Base-by-base conservation (phyloP, 2,329 filamentous ascomycete genomes). In the Aspergillus terreus region DNA sequence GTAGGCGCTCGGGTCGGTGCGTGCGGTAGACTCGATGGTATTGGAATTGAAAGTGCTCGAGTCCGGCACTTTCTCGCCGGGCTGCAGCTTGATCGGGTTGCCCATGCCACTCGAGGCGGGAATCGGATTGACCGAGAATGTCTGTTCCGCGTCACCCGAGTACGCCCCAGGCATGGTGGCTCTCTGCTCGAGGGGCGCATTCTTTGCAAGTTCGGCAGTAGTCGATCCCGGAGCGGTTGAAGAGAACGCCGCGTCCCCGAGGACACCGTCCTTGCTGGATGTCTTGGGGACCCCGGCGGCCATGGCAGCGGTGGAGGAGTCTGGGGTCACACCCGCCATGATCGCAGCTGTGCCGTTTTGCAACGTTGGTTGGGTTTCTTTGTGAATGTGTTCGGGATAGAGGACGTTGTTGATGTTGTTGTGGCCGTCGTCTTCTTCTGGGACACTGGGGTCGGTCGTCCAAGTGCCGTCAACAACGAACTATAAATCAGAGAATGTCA, bases 371-470 rank as follows among this genome's bases (percentile, higher is more conserved):
- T 47, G 36, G 23, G 52, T 35, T 40, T 53, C 41, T 46, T 49
- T 41, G 44, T 72, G 71, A 62, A 96, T 87, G 66, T 90, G 81
- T 57, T 90, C 82, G 52, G 87, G 84, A 38, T 82, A 82, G 51
- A 99, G 82, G 58, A 96, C 84, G 83, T 97, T 97, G 81, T 97
- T 97, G 64, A 91, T 79, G 80, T 92, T 96, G 65, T 88, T 87
- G 65, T 85, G 79, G 59, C 82, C 81, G 78, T 96, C 92, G 66
- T 84, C 83, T 75, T 96, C 92, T 74, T 87, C 86, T 53, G 88
- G 88, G 40, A 86, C 87, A 53, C 84, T 84, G 63, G 86, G 83
- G 73, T 96, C 92, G 70, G 85, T 88, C 46, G 84, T 85, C 94
- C 94, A 99, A 62, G 82, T 83, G 61, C 88, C 90, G 81, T 99